Base-by-base conservation (phyloP, 768 basidiomycete species). In the Gautieria morchelliformis region DNA sequence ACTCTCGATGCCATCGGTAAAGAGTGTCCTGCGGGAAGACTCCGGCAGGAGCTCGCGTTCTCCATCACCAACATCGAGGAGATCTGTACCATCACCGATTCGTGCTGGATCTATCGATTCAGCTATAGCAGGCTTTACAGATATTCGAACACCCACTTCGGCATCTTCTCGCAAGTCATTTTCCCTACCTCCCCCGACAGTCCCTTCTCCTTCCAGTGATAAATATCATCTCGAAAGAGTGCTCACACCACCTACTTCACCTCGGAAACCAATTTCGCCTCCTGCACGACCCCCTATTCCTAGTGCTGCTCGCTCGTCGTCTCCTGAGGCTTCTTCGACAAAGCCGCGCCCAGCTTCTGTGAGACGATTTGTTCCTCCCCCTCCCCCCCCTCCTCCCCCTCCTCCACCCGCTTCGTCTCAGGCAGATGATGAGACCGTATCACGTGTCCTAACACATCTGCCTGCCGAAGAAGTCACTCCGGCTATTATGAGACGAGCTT, bases 151-250 rank as follows among this genome's bases (percentile, higher is more conserved):
- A 3, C 48, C 24, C 15, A 30, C 48, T 42, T 32, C 58, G 5
- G 41, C 47, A 15, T 49, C 56, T 20, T 58, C 60, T 22, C 60
- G n/a, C 55, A 60, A 14, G 24, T 39, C 41, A 22, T 15, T 55
- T 19, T 54, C 61, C 8, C 22, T 50, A 15, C 40, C 46, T 17
- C 45, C 24, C 44, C 58, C 62, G 15, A 52, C 58, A 42, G 41
- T 52, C n/a, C 61, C 50, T 11, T 27, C 60, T 19, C 53, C 58
- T 46, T 40, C 59, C 8, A 19, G n/a, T 44, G 42, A 44, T n/a
- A 17, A n/a, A 7, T n/a, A 22, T n/a, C n/a, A 44, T n/a, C 8
- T 10, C 3, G 42, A 2, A 9, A 44, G 20, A 44, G 48, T 5
- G 24, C 11, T 20, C 11, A 11, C 24, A 9, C 24, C 48, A 24